phyloP scores from a whole-genome alignment of 805 yeast genomes.

The Ogataea wickerhamii region DNA sequence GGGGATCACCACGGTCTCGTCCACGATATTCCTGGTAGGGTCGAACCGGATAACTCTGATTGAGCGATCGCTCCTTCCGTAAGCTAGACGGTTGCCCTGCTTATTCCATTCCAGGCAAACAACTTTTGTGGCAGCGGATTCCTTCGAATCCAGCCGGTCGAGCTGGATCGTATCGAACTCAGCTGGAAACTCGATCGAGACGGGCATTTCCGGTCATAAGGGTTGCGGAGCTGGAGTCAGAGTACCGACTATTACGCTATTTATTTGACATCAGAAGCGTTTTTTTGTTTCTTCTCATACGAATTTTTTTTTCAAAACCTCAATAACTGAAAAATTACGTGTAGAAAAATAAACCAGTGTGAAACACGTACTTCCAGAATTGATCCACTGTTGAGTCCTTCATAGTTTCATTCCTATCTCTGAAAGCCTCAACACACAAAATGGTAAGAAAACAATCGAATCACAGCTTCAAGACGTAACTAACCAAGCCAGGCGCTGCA shows the following conservation, averaged over 20 bases:
- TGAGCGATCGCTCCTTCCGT: constrained; percentile 41
- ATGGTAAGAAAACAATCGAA: not conserved
- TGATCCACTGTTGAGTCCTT: too few species aligned
- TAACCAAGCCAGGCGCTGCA: constrained; percentile 52
- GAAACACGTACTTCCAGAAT: too few species aligned
- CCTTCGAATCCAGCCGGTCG: constrained; percentile 13
- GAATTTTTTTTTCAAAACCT: too few species aligned
- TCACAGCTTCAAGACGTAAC: not conserved
- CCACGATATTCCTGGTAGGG: constrained; percentile 24
- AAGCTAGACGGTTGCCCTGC: constrained; percentile 41
- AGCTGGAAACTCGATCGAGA: constrained; percentile 3
- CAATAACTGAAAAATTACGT: too few species aligned
- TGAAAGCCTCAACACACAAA: constrained; percentile 1
- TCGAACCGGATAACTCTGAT: constrained; percentile 38
- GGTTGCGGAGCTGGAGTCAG: too few species aligned
- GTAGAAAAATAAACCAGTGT: too few species aligned
- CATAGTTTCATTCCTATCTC: too few species aligned
- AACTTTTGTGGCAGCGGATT: constrained; percentile 29
- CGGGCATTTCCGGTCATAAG: too few species aligned
- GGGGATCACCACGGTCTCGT: constrained; percentile 36
- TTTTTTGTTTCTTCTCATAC: too few species aligned
- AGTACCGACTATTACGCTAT: too few species aligned
- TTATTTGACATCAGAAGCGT: too few species aligned
- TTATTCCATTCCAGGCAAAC: constrained; percentile 37
- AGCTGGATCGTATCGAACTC: constrained; percentile 14